Conservation (phyloP, 1,284 basidiomycete species). For the Ustilago sp. region DNA sequence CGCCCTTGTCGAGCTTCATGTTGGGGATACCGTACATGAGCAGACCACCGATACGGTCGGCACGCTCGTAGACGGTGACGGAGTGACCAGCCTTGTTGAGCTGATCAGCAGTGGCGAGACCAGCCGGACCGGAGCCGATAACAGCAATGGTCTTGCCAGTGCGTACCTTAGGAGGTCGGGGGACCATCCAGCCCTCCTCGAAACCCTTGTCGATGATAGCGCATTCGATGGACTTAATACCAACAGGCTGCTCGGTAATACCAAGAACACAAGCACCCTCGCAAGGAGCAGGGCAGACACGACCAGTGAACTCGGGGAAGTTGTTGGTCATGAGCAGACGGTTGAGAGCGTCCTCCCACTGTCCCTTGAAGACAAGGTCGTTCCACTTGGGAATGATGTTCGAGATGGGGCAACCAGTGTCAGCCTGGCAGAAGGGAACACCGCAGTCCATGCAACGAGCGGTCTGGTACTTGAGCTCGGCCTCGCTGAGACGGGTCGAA, state of each 20-base stretch:
- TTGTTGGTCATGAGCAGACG: conserved; percentile 68
- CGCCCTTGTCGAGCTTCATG: conserved; percentile 69
- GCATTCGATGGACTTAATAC: conserved; percentile 66
- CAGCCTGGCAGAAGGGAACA: conserved; percentile 68
- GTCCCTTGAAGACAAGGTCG: conserved; percentile 68
- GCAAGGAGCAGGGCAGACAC: conserved; percentile 68
- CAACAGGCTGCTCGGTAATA: conserved; percentile 66
- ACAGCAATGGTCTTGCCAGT: conserved; percentile 68
- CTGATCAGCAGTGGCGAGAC: conserved; percentile 65
- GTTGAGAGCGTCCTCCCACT: conserved; percentile 67
- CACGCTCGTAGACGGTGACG: conserved; percentile 67
- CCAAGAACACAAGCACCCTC: conserved; percentile 67
- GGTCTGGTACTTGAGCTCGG: conserved; percentile 68
- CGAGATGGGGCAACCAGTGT: conserved; percentile 67
- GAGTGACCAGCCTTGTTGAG: conserved; percentile 67
- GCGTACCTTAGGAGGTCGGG: conserved; percentile 59
- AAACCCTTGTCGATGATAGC: conserved; percentile 68
- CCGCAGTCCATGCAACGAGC: conserved; percentile 69
- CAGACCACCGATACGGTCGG: conserved; percentile 65
- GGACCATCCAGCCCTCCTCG: conserved; percentile 65
- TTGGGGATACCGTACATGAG: conserved; percentile 68
- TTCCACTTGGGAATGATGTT: conserved; percentile 69
- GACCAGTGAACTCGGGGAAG: conserved; percentile 68
- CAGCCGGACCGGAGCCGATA: conserved; percentile 66
- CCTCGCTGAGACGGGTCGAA: conserved; percentile 63